Evolutionary conservation across 495 filamentous ascomycete genomes (phyloP).

Genomic region (Aspergillus leporis): DNA sequence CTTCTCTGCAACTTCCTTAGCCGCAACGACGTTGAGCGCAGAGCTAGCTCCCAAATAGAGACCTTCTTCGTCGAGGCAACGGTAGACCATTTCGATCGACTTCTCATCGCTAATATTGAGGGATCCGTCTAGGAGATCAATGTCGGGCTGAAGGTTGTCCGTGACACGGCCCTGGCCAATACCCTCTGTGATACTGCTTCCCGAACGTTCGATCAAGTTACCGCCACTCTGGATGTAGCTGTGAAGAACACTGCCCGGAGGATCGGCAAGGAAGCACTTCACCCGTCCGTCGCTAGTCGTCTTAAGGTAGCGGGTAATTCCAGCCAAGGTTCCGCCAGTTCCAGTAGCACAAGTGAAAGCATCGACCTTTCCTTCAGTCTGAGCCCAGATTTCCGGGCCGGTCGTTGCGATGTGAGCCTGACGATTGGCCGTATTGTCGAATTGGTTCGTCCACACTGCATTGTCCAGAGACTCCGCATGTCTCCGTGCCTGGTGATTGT

Average conservation of each 20-base stretch:
- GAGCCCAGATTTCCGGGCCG: conserved; percentile 95
- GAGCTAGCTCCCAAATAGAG: conserved; percentile 94
- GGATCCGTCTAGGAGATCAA: conserved; percentile 83
- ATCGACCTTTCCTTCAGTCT: conserved; percentile 83
- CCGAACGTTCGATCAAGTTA: conserved; percentile 74
- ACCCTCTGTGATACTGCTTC: conserved; percentile 92
- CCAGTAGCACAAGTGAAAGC: conserved; percentile 96
- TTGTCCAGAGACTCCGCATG: conserved; percentile 85
- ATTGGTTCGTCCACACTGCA: conserved; percentile 98
- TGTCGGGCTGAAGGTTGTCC: conserved; percentile 84
- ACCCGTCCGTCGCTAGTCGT: conserved; percentile 74
- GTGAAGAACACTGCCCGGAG: conserved; percentile 88
- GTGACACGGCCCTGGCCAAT: conserved; percentile 98
- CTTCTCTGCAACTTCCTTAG: conserved; percentile 90
- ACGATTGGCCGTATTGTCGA: conserved; percentile 94
- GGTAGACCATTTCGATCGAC: conserved; percentile 96
- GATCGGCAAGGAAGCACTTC: conserved; percentile 90
- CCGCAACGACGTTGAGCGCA: conserved; percentile 91
- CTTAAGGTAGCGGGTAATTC: conserved; percentile 88
- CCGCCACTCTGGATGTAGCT: conserved; percentile 88
- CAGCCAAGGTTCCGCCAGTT: conserved; percentile 89
- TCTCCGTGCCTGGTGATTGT: conserved; percentile 91
- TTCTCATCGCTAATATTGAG: conserved; percentile 87
- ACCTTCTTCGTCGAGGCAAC: conserved; percentile 94
- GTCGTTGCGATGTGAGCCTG: conserved; percentile 96